Base-by-base conservation (phyloP, 2,329 filamentous ascomycete genomes). In the Tympanopsis confertula region DNA sequence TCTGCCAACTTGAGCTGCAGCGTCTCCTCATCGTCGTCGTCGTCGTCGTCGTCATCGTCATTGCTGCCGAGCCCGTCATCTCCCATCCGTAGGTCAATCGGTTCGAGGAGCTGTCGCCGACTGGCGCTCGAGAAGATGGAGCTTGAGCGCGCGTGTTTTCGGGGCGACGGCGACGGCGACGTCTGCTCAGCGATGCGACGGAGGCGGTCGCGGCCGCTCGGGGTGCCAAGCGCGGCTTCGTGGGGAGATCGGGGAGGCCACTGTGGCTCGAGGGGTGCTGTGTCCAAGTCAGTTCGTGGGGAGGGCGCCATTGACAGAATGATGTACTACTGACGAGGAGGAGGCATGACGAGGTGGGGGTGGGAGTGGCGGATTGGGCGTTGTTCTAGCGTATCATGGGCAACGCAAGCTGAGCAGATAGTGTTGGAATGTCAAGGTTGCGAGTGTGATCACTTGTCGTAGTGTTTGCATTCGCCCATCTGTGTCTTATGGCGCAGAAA, bases 21-120 rank as follows among this genome's bases (percentile, higher is more conserved):
- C 1, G 78, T 93, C 63, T 96, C 88, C 56, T 95, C 89, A 47
- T 94, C 88, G 5, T 93, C 82, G 4, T 85, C 81, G 0, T 80
- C 76, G 7, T 77, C 69, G 4, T 62, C 63, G 3, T 66, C 62
- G 4, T 58, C 61, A 36, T 61, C 55, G 10, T 13, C 17, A 14
- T 38, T 36, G 5, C 29, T 36, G 19, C 42, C 26, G 19, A 36
- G 30, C 13, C 39, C 38, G 19, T 43, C 38, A 19, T 32, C 35
- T 10, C n/a, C 10, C 18, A 40, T 13, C 35, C 52, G 19, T 38
- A 10, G 44, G 39, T 24, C 37, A 44, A 37, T 41, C 45, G 15
- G 43, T 43, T 14, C 44, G 20, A 5, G 47, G 44, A 15, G 46
- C 13, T 7, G 42, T 39, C 3, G 43, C 43, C 18, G 28, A 35